phyloP scores from a whole-genome alignment of 1,139 yeast genomes.

The Hansenula lynferdii region DNA sequence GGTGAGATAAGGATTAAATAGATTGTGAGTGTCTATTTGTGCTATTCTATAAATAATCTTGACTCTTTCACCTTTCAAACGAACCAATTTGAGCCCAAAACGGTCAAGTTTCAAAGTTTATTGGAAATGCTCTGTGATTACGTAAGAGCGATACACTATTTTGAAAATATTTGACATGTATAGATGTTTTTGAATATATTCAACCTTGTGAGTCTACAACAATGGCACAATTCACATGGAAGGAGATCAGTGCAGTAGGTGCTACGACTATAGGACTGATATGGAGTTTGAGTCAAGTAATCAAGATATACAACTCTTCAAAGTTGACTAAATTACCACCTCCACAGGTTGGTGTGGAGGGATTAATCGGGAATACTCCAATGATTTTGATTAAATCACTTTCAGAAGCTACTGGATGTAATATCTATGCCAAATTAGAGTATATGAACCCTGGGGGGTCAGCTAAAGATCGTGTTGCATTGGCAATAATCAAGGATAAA shows the following conservation, averaged over 20 bases:
- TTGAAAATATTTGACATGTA: no score
- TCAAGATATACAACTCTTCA: constrained; percentile 1
- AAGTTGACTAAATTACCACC: constrained; percentile 18
- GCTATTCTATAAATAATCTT: no score
- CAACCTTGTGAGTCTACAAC: no score
- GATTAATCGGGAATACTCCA: constrained; percentile 87
- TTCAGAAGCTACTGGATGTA: constrained; percentile 75
- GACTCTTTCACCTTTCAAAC: no score
- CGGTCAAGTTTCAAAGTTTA: no score
- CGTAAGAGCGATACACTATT: no score
- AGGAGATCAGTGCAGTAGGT: constrained; percentile 19
- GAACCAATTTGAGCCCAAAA: no score
- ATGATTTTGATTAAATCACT: constrained; percentile 72
- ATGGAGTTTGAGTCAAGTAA: not conserved
- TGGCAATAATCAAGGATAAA: constrained; percentile 70
- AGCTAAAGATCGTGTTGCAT: constrained; percentile 92
- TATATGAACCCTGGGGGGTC: constrained; percentile 91
- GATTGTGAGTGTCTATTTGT: no score
- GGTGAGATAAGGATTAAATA: no score
- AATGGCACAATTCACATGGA: no score
- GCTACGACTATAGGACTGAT: constrained; percentile 12
- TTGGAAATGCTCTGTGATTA: no score
- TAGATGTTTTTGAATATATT: no score
- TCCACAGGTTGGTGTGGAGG: constrained; percentile 42
- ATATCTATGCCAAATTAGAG: constrained; percentile 84